Evolutionary conservation across 2,329 filamentous ascomycete genomes (phyloP), one percentile per base, ranked within the genome.

Genomic region (Kalaharituber pfeilii): DNA sequence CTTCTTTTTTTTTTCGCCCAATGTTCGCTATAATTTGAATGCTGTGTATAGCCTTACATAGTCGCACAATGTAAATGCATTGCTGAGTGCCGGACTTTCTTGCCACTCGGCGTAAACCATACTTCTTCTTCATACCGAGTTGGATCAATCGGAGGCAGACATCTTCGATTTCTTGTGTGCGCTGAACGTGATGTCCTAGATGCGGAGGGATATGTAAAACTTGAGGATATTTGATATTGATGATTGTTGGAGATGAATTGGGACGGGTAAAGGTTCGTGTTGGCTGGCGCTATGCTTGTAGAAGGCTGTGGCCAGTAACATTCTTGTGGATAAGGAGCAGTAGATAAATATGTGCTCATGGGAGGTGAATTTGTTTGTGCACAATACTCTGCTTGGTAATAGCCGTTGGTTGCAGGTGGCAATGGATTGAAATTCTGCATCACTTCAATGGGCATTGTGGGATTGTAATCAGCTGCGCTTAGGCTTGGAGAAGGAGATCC

Each of bases 51-150:
- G n/a, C n/a, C n/a, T 47, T 47, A 47, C 42, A 47, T 47, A 2
- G 42, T 47, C 25, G 42, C 42, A 24, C 42, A 47, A 22, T 47
- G 42, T 22, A 47, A 47, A 47, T 47, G 42, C 42, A 47, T 47
- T 20, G 42, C 42, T 3, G 42, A 47, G 13, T 47, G 42, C 24
- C 42, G 42, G 24, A 47, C 42, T 22, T 47, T 47, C 42, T 47
- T 47, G 4, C 42, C 42, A 22, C 24, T 47, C 3, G 42, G 24
- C 5, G 42, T 47, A 20, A 18, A 20, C 42, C 42, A 47, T 25
- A 18, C 42, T 22, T 47, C 42, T 13, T 47, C 42, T 13, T 47
- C 42, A 20, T 20, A 25, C 15, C 42, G 42, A 22, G 42, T 47
- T 47, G 42, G 42, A 22, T 47, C 42, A 22, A 47, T 25, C 42